phyloP scores from a whole-genome alignment of 805 yeast species.

The Candida wancherniae region DNA sequence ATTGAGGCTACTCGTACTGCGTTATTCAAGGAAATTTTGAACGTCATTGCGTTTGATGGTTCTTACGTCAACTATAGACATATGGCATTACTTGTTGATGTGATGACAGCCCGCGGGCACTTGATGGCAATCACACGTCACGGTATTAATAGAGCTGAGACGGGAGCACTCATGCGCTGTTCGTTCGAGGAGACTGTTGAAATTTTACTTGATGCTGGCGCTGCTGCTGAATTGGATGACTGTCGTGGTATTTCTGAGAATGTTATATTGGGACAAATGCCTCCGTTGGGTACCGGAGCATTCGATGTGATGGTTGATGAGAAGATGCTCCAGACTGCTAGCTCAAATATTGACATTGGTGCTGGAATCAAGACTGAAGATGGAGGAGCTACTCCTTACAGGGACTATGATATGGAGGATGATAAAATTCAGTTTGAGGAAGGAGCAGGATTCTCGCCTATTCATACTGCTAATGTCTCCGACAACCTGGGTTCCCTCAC shows the following conservation, averaged over 20 bases:
- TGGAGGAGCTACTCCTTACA: slow-evolving; percentile 93
- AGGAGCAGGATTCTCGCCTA: slow-evolving; percentile 87
- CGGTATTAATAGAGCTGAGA: slow-evolving; percentile 97
- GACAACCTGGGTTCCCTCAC: slow-evolving; percentile 80
- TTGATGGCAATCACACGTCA: slow-evolving; percentile 99
- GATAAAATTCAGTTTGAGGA: slow-evolving; percentile 60
- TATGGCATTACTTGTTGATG: slow-evolving; percentile 95
- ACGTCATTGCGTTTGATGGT: slow-evolving; percentile 99
- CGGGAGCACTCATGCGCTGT: slow-evolving; percentile 99
- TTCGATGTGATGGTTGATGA: slow-evolving; percentile 96
- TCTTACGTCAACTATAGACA: slow-evolving; percentile 98
- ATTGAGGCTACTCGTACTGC: slow-evolving; percentile 98
- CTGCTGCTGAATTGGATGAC: slow-evolving; percentile 95
- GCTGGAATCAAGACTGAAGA: slow-evolving; percentile 32
- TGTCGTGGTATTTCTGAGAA: slow-evolving; percentile 98
- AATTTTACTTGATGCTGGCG: slow-evolving; percentile 95
- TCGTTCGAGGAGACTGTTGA: slow-evolving; percentile 99
- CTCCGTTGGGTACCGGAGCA: slow-evolving; percentile 98
- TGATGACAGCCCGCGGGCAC: slow-evolving; percentile 98
- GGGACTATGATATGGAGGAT: slow-evolving; percentile 56
- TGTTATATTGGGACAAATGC: slow-evolving; percentile 95
- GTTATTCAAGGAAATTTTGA: slow-evolving; percentile 86
- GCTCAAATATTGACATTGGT: slow-evolving; percentile 41
- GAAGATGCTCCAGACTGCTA: slow-evolving; percentile 61
- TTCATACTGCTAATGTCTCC: slow-evolving; percentile 79